phyloP scores from a whole-genome alignment of 306 rosid genomes.

The Lathyrus oleraceus region DNA sequence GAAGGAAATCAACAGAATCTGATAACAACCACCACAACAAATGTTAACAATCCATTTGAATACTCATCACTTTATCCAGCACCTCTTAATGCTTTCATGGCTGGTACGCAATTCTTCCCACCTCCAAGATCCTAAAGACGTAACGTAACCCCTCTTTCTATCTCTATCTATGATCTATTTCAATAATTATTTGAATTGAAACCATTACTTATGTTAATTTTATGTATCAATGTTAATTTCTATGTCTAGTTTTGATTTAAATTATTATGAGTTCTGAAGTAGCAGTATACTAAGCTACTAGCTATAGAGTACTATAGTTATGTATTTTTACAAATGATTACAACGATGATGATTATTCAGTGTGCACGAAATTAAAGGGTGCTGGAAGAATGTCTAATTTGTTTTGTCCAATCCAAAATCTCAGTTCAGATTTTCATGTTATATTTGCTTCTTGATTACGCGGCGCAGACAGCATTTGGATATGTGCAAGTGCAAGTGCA shows the following conservation, averaged over 20 bases:
- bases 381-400: conserved; percentile 38
- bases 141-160: background rate
- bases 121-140: conserved; percentile 70
- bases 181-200: background rate
- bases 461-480: conserved; percentile 41
- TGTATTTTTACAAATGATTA: conserved; percentile 42
- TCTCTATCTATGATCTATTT: background rate
- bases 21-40: conserved; percentile 37
- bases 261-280: background rate
- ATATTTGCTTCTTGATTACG: conserved; percentile 9
- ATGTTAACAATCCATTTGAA: conserved; percentile 47
- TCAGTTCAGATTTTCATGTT: conserved; percentile 57
- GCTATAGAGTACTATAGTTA: conserved; percentile 31
- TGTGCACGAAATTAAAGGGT: conserved; percentile 46
- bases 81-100: conserved; percentile 84
- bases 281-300: background rate
- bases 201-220: background rate
- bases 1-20: conserved; percentile 49
- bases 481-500: conserved; percentile 35
- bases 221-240: conserved; percentile 3
- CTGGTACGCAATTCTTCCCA: conserved; percentile 99
- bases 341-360: conserved; percentile 31
- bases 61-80: conserved; percentile 73
- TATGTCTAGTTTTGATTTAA: conserved; percentile 1
- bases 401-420: conserved; percentile 44